Evolutionary conservation across 2,329 filamentous ascomycete species (phyloP).

Genomic region (Neurospora sp.): DNA sequence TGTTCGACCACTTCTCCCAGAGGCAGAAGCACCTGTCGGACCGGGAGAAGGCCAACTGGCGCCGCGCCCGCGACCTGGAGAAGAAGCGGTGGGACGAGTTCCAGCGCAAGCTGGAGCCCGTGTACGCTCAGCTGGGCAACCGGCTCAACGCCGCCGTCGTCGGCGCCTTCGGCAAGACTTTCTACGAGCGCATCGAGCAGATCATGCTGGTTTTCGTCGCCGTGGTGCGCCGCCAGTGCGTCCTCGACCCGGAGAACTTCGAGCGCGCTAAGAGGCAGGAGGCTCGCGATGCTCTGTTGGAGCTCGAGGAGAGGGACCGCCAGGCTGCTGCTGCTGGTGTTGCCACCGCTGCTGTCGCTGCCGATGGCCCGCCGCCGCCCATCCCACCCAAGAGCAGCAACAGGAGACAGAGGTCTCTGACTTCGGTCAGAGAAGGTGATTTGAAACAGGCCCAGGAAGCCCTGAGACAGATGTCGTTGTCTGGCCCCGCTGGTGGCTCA

Average conservation of each 20-base stretch:
- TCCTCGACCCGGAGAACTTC: background rate
- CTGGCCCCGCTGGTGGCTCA: background rate
- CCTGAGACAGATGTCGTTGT: background rate
- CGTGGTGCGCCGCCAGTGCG: background rate
- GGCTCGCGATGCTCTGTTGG: background rate
- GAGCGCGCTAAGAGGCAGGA: background rate
- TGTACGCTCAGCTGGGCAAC: background rate
- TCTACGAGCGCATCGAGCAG: background rate
- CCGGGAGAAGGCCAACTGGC: background rate
- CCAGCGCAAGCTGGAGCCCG: background rate
- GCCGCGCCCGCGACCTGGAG: background rate
- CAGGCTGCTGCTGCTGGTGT: background rate
- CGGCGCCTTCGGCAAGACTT: background rate
- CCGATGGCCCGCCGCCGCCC: background rate
- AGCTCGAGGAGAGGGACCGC: background rate
- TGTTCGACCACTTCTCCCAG: background rate
- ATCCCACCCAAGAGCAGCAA: background rate
- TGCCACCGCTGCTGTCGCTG: background rate
- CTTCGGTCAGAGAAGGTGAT: background rate
- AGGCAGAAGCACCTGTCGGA: background rate
- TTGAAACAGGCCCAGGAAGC: background rate
- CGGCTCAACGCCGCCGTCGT: background rate
- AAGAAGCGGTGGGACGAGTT: background rate
- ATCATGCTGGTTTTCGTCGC: background rate
- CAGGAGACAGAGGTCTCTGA: background rate